phyloP scores from a whole-genome alignment of 768 basidiomycete genomes.

The Amanita rimosa region DNA sequence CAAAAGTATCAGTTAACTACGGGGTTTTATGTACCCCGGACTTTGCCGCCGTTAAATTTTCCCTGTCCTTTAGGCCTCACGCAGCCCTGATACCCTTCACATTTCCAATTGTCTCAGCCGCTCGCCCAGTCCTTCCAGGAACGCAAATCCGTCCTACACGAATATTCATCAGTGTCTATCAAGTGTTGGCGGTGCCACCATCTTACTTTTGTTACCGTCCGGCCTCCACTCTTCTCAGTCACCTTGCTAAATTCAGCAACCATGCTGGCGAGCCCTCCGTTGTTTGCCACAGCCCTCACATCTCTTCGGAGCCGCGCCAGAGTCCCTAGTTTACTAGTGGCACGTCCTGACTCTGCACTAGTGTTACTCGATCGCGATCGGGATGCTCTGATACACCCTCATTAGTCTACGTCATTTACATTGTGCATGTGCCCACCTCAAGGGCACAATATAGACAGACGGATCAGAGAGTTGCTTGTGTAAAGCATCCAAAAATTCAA shows the following conservation, averaged over 20 bases:
- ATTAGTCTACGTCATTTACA: not conserved
- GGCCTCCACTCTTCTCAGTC: conserved; percentile 55
- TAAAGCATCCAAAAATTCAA: conserved; percentile 56
- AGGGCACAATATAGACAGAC: conserved; percentile 43
- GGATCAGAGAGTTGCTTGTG: conserved; percentile 65
- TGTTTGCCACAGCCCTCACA: conserved; percentile 37
- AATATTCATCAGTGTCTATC: conserved; percentile 2
- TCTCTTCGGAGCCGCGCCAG: conserved; percentile 47
- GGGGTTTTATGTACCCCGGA: not conserved
- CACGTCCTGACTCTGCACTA: conserved; percentile 27
- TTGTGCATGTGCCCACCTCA: conserved; percentile 25
- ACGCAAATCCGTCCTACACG: conserved; percentile 33
- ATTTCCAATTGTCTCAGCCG: not conserved
- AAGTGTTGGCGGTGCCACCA: not conserved
- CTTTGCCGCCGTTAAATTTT: not conserved
- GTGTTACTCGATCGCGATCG: conserved; percentile 30
- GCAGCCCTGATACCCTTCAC: not conserved
- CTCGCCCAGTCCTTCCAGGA: not conserved
- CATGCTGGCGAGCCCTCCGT: conserved; percentile 49
- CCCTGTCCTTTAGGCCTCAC: too few species aligned
- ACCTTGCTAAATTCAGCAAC: conserved; percentile 61
- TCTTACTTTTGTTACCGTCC: conserved; percentile 60
- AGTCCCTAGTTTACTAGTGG: conserved; percentile 46
- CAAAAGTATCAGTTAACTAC: not conserved
- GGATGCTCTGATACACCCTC: conserved; percentile 18